Evolutionary conservation across 2,329 filamentous ascomycete genomes (phyloP), one percentile per base, ranked within the genome.

Genomic region (Penicillium psychrosexuale): DNA sequence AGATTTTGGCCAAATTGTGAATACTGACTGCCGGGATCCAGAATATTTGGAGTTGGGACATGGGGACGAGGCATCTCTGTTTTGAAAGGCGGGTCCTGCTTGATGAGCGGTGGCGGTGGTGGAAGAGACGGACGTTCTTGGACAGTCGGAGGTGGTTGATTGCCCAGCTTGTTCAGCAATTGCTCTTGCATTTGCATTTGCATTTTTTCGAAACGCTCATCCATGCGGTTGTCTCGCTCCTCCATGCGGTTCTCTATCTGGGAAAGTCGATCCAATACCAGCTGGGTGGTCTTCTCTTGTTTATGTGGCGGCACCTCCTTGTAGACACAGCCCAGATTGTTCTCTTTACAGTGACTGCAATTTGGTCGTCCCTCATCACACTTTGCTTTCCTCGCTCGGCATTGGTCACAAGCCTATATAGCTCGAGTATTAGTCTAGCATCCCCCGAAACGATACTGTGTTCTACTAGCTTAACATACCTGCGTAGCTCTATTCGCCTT

Each of bases 241-340:
- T 64, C 65, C 31, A 73, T 51, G 11, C 58, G 57, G 40, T 71
- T 69, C 31, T 74, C 67, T 31, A 73, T 42, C 28, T 68, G 61
- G 46, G 69, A 58, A 7, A 75, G 55, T 11, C 64, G 61, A 47
- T 75, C 73, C 22, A 76, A 51, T 13, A 76, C 33, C 17, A 70
- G 53, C 52, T 76, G 73, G 1, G 72, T 73, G 4, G 70, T 66
- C 56, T 75, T 75, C 55, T 76, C 74, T 57, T 76, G 74, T 90
- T 95, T 93, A 69, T 95, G 94, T 15, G 91, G 91, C 22, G 91
- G 89, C 6, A 94, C 88, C 68, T 97, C 92, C 61, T 92, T 86
- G 72, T 97, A 97, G 72, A 90, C 87, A 77, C 90, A 99, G 50
- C 86, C 82, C 31, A 91, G 81, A 61, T 83, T 86, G 70, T 95